These are phyloP conservation scores for Aspergillus pseudonomiae DNA, from an alignment of 2,329 filamentous ascomycete species.

Conservation along the genomic window DNA sequence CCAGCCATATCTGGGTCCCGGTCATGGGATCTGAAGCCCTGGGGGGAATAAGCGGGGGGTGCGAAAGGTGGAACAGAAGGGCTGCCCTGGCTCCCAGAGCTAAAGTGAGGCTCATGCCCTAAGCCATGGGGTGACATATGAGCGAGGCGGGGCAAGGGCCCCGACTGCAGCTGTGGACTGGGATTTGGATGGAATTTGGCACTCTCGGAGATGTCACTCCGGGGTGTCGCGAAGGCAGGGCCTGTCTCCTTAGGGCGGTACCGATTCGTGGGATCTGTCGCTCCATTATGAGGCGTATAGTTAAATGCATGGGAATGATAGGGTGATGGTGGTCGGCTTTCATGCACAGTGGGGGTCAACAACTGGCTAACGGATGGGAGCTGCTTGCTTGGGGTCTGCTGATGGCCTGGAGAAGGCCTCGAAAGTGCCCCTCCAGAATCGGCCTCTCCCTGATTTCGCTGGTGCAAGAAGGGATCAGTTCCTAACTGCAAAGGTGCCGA, in stretches of 20 bases:
- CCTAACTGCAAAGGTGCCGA: constrained; percentile 39
- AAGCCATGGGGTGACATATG: constrained; percentile 32
- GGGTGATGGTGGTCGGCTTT: constrained; percentile 32
- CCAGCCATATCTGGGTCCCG: constrained; percentile 12
- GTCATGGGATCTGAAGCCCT: constrained; percentile 21
- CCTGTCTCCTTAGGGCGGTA: constrained; percentile 26
- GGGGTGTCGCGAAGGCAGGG: constrained; percentile 15
- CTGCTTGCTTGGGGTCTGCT: constrained; percentile 30
- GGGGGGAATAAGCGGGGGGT: constrained; percentile 22
- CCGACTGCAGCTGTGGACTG: constrained; percentile 21
- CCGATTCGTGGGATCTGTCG: constrained; percentile 22
- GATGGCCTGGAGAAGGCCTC: constrained; percentile 14
- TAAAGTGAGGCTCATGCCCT: constrained; percentile 23
- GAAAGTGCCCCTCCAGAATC: constrained; percentile 22
- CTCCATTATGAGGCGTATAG: constrained; percentile 18
- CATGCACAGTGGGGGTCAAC: constrained; percentile 36
- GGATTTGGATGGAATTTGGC: constrained; percentile 23
- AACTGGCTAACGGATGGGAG: constrained; percentile 46
- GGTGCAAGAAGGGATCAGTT: constrained; percentile 35
- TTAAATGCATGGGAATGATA: constrained; percentile 29
- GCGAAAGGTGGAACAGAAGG: constrained; percentile 23
- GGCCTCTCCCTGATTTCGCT: constrained; percentile 27
- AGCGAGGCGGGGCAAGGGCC: constrained; percentile 34
- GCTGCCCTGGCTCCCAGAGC: constrained; percentile 23
- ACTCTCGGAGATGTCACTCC: constrained; percentile 19